These are phyloP conservation scores for Abortiporus biennis DNA, from an alignment of 1,284 basidiomycete species.

Conservation along the genomic window DNA sequence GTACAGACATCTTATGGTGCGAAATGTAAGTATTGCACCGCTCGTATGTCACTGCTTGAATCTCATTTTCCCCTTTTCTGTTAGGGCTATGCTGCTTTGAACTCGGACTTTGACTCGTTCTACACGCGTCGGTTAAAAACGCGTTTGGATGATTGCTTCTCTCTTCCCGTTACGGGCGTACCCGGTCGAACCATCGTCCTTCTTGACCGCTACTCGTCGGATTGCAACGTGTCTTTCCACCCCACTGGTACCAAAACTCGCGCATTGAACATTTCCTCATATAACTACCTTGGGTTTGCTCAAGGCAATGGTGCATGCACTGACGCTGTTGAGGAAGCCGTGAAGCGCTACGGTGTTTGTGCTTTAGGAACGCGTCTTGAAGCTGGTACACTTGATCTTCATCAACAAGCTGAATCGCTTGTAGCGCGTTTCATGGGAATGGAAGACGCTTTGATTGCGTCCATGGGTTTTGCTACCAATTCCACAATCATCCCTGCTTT, in stretches of 20 bases:
- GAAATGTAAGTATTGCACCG: conserved; percentile 53
- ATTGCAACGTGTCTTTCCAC: conserved; percentile 79
- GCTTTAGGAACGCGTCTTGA: conserved; percentile 78
- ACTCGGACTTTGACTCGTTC: conserved; percentile 99
- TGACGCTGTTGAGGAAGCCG: conserved; percentile 82
- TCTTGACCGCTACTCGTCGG: conserved; percentile 80
- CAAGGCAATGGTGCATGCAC: conserved; percentile 91
- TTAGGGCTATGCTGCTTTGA: conserved; percentile 93
- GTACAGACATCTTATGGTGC: conserved; percentile 81
- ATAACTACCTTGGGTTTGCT: conserved; percentile 99
- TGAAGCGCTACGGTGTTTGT: conserved; percentile 78
- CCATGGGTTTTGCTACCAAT: conserved; percentile 99
- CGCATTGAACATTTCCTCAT: conserved; percentile 94
- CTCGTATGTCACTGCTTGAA: conserved; percentile 6
- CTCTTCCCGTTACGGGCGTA: conserved; percentile 90
- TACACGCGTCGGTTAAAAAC: conserved; percentile 94
- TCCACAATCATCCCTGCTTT: conserved; percentile 93
- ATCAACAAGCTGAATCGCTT: conserved; percentile 78
- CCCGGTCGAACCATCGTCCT: conserved; percentile 90
- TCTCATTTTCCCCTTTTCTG: conserved; percentile 5
- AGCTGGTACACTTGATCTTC: conserved; percentile 82
- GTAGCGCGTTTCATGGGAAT: conserved; percentile 87
- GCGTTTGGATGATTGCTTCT: conserved; percentile 96
- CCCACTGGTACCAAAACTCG: conserved; percentile 81
- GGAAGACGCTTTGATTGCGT: conserved; percentile 87